Evolutionary conservation across 805 yeast species (phyloP).

Genomic region (Candida silvicultrix): DNA sequence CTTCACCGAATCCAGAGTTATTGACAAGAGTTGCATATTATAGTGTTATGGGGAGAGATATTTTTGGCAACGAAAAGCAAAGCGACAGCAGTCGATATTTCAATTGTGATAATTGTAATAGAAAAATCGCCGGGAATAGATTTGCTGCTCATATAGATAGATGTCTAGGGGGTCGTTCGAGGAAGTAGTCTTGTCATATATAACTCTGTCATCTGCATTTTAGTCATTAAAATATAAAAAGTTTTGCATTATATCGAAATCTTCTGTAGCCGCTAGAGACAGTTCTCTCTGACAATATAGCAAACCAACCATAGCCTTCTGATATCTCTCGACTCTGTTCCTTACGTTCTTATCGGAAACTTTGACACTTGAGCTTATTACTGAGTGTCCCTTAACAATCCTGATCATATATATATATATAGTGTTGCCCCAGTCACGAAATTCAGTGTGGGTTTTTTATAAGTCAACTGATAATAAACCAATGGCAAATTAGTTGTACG

Average conservation of each 20-base stretch:
- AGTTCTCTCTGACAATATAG: no score
- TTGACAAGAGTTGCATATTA: slow-evolving; percentile 13
- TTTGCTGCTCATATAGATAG: slow-evolving; percentile 92
- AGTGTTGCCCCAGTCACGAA: no score
- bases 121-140: slow-evolving; percentile 85
- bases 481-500: no score
- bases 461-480: not conserved
- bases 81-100: slow-evolving; percentile 58
- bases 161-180: slow-evolving; percentile 70
- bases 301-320: no score
- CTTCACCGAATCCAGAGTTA: slow-evolving; percentile 15
- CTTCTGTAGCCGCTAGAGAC: no score
- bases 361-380: not conserved
- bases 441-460: no score
- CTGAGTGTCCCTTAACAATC: not conserved
- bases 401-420: no score
- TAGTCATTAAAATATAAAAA: no score
- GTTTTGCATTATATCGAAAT: no score
- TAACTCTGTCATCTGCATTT: no score
- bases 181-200: slow-evolving; percentile 23
- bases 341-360: no score
- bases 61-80: slow-evolving; percentile 43
- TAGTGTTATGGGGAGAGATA: slow-evolving; percentile 26
- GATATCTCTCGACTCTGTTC: no score
- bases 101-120: slow-evolving; percentile 71